These are phyloP conservation scores for Umbilicus rupestris DNA, from an alignment of 164 flowering plant genomes.

Conservation along the genomic window DNA sequence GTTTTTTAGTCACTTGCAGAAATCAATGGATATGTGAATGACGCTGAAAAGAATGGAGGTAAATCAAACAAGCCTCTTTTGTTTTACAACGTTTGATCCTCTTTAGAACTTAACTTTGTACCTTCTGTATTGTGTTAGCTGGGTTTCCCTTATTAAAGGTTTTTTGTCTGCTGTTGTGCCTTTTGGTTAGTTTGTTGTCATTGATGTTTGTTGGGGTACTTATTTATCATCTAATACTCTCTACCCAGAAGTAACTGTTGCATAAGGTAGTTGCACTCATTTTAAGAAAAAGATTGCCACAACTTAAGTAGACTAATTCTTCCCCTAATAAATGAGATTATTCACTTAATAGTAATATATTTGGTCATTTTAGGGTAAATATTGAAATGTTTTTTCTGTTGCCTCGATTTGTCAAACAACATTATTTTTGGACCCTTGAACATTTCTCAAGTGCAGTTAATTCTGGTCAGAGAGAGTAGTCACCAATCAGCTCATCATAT, in stretches of 20 bases:
- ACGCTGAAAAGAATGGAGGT: conserved; percentile 90
- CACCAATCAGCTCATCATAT: neutral
- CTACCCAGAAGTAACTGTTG: neutral
- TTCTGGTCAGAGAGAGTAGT: too few species aligned
- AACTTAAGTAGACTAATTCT: neutral
- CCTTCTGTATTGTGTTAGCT: neutral
- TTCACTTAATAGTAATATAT: too few species aligned
- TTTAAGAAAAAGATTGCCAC: neutral
- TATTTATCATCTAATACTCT: neutral
- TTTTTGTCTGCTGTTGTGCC: neutral
- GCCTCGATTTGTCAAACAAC: too few species aligned
- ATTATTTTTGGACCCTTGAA: too few species aligned
- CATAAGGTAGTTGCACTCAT: neutral
- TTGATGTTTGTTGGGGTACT: neutral
- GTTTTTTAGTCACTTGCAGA: conserved; percentile 77
- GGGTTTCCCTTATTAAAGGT: neutral
- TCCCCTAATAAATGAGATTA: too few species aligned
- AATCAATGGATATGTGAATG: conserved; percentile 62
- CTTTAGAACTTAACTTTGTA: neutral
- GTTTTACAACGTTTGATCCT: neutral
- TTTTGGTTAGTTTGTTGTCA: neutral
- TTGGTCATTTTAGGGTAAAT: too few species aligned
- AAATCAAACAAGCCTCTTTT: conserved; percentile 9
- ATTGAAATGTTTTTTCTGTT: too few species aligned
- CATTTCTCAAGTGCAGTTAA: too few species aligned